phyloP scores from a whole-genome alignment of 1,139 yeast genomes.

The Diutina scorzettiae region DNA sequence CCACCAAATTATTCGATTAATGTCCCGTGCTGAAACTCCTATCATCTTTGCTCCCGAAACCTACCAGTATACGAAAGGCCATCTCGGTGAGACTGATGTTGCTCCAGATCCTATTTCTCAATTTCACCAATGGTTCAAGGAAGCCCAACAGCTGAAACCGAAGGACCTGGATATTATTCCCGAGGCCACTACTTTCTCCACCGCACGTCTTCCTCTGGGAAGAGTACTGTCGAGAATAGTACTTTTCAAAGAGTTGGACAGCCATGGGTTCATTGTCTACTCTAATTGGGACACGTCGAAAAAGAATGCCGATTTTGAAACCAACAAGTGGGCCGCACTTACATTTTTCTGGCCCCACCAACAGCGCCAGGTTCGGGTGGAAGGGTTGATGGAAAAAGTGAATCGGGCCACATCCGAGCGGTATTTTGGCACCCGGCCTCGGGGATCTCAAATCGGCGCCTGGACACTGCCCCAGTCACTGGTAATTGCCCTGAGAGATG shows the following conservation, averaged over 20 bases:
- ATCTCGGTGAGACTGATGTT: constrained; percentile 45
- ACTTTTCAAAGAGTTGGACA: constrained; percentile 78
- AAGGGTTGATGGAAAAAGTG: constrained; percentile 71
- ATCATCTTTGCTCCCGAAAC: constrained; percentile 71
- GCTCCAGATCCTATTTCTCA: constrained; percentile 55
- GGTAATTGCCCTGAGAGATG: constrained; percentile 43
- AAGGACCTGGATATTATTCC: constrained; percentile 45
- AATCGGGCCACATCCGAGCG: constrained; percentile 61
- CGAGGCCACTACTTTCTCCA: constrained; percentile 70
- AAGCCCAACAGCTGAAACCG: constrained; percentile 45
- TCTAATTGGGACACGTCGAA: constrained; percentile 87
- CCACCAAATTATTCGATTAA: not conserved
- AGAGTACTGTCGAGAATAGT: constrained; percentile 69
- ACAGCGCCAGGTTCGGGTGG: constrained; percentile 89
- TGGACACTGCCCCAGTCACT: constrained; percentile 91
- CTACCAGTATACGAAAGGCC: constrained; percentile 69
- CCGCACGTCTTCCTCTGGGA: constrained; percentile 82
- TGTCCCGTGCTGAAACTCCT: constrained; percentile 12
- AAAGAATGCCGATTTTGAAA: constrained; percentile 56
- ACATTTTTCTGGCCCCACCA: constrained; percentile 89
- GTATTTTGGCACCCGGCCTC: constrained; percentile 78
- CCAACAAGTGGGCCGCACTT: constrained; percentile 71
- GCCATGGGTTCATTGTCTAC: constrained; percentile 74
- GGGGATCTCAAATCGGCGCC: constrained; percentile 90
- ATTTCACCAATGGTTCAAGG: constrained; percentile 75